These are phyloP conservation scores for Cladophialophora carrionii DNA, from an alignment of 2,329 filamentous ascomycete genomes.

Conservation along the genomic window DNA sequence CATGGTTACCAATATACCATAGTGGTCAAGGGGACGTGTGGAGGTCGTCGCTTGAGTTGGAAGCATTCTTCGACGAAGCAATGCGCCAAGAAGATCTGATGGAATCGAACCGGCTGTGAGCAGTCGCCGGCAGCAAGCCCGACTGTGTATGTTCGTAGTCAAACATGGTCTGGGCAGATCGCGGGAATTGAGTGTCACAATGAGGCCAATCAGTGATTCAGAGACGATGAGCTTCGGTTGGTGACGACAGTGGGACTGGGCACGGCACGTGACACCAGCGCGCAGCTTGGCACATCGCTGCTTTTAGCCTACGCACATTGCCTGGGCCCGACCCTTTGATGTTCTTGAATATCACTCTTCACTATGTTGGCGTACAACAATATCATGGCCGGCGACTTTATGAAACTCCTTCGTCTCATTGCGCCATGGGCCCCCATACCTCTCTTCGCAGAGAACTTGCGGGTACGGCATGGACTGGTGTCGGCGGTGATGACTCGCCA, in stretches of 20 bases:
- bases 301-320: background rate
- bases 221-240: background rate
- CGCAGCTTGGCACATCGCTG: too few relatives aligned
- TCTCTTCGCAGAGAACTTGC: background rate
- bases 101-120: background rate
- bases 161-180: background rate
- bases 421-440: background rate
- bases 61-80: background rate
- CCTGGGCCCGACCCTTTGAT: background rate
- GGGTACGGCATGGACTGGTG: background rate
- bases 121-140: background rate
- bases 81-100: background rate
- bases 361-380: background rate
- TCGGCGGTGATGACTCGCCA: background rate
- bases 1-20: background rate
- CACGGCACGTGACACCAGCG: too few relatives aligned
- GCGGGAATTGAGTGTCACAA: background rate
- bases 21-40: background rate
- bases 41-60: background rate
- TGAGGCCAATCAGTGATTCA: background rate
- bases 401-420: background rate
- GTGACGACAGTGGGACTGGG: background rate
- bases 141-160: background rate
- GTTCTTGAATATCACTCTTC: background rate
- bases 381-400: background rate